phyloP scores from a whole-genome alignment of 2,329 filamentous ascomycete species.

The Beauveria bassiana region DNA sequence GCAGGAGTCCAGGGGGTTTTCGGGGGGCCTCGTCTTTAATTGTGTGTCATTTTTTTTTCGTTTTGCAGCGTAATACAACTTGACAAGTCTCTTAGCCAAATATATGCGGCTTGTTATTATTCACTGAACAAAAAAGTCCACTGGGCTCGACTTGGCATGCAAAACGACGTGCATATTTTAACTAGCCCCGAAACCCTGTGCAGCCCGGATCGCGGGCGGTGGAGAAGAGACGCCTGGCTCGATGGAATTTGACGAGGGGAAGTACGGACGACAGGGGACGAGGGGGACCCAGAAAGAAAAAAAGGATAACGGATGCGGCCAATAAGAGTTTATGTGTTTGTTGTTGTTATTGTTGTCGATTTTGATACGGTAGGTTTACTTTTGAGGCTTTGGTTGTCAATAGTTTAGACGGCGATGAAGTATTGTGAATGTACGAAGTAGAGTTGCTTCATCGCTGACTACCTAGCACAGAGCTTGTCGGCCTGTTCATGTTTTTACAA shows the following conservation, averaged over 20 bases:
- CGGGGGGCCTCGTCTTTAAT: no score
- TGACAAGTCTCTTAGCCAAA: background rate
- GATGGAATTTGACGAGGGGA: constrained; percentile 7
- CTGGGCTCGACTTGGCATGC: background rate
- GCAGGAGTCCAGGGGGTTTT: no score
- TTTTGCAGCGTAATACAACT: background rate
- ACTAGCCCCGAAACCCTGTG: background rate
- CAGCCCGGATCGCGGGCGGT: constrained; percentile 8
- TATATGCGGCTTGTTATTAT: background rate
- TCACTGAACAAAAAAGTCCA: background rate
- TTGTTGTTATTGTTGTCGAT: background rate
- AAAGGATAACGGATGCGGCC: background rate
- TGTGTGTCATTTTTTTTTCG: no score
- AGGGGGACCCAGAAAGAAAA: background rate
- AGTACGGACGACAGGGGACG: background rate
- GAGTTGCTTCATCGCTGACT: no score
- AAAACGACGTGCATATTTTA: constrained; percentile 4
- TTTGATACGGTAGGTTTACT: background rate
- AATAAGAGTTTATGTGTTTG: background rate
- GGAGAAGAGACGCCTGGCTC: background rate
- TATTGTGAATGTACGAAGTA: background rate
- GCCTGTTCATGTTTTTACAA: background rate
- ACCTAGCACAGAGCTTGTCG: background rate
- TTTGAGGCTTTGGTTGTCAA: background rate
- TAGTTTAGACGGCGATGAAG: background rate